Conservation (phyloP, 2,329 filamentous ascomycete species). For the Pochonia chlamydosporia region DNA sequence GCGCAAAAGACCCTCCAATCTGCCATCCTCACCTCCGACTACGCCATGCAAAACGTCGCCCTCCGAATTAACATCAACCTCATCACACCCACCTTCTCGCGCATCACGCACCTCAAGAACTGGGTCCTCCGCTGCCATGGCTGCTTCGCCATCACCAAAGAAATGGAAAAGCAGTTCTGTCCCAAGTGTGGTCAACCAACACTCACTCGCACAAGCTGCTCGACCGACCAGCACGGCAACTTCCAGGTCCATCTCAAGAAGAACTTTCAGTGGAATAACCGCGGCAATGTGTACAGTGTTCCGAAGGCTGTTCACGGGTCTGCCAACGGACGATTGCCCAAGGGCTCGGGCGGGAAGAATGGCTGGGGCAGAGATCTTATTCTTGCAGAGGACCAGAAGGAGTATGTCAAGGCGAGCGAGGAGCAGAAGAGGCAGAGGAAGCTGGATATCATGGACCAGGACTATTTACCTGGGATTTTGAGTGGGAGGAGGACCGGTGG, state of each 20-base stretch:
- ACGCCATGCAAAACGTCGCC: constrained; percentile 95
- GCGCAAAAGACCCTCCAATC: constrained; percentile 68
- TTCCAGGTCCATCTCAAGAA: constrained; percentile 85
- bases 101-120: constrained; percentile 79
- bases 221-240: constrained; percentile 71
- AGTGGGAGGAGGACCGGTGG: constrained; percentile 66
- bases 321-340: constrained; percentile 68
- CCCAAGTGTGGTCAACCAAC: constrained; percentile 84
- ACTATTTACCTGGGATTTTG: constrained; percentile 81
- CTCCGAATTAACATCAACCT: constrained; percentile 92
- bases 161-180: constrained; percentile 89
- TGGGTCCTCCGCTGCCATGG: constrained; percentile 91
- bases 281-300: constrained; percentile 87
- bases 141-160: constrained; percentile 79
- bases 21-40: constrained; percentile 91
- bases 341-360: constrained; percentile 68
- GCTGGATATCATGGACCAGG: constrained; percentile 88
- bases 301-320: constrained; percentile 83
- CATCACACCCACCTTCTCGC: constrained; percentile 69
- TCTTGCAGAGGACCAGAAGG: constrained; percentile 92
- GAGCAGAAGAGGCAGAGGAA: constrained; percentile 62
- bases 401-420: constrained; percentile 63
- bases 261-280: constrained; percentile 94
- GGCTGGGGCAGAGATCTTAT: constrained; percentile 85
- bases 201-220: constrained; percentile 78